phyloP scores from a whole-genome alignment of 129 eudicot genomes.

The Escallonia herrerae region DNA sequence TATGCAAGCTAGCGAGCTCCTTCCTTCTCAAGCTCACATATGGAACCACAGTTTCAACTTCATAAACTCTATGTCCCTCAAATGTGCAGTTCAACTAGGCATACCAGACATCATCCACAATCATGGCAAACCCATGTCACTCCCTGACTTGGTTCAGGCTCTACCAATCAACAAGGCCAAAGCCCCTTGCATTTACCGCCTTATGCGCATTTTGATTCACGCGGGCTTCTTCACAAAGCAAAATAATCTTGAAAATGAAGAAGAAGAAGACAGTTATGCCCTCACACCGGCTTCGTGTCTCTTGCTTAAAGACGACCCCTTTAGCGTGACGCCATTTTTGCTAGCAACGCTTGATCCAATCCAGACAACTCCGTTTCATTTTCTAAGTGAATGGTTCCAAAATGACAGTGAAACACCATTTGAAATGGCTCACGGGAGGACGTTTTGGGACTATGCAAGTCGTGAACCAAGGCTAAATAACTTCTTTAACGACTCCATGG shows the following conservation, averaged over 20 bases:
- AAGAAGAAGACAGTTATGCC: constrained; percentile 16
- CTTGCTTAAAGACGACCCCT: constrained; percentile 24
- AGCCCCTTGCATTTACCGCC: constrained; percentile 20
- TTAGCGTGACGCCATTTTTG: constrained; percentile 18
- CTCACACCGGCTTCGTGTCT: constrained; percentile 37
- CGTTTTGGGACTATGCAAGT: constrained; percentile 14
- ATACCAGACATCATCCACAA: constrained; percentile 43
- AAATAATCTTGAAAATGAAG: neutral
- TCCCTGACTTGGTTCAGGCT: constrained; percentile 24
- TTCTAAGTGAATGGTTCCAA: constrained; percentile 19
- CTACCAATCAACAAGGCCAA: constrained; percentile 29
- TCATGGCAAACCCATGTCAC: constrained; percentile 38
- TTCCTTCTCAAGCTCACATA: constrained; percentile 48
- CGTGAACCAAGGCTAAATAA: constrained; percentile 7
- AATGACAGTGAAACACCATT: constrained; percentile 11
- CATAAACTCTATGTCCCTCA: constrained; percentile 48
- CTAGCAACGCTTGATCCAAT: constrained; percentile 15
- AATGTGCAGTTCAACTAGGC: constrained; percentile 46
- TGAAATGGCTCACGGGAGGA: constrained; percentile 20
- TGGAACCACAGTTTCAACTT: constrained; percentile 43
- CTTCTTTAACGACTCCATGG: constrained; percentile 27
- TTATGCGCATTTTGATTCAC: constrained; percentile 46
- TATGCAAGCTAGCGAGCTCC: constrained; percentile 19
- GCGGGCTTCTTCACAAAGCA: constrained; percentile 28
- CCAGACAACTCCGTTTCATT: constrained; percentile 10